Evolutionary conservation across 1,284 basidiomycete species (phyloP).

Genomic region (Pseudozyma pruni): DNA sequence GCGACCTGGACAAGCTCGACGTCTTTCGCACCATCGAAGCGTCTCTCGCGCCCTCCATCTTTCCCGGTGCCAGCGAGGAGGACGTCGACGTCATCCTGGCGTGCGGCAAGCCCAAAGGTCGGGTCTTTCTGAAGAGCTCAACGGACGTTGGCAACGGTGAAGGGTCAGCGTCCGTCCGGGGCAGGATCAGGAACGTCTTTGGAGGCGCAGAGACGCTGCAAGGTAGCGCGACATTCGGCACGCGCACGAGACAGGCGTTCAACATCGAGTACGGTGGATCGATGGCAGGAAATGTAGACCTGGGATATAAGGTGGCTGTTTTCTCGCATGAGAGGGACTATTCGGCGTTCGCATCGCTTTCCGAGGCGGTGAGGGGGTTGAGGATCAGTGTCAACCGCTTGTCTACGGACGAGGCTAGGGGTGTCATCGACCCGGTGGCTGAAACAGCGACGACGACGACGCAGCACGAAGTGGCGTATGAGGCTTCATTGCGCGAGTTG

Average conservation of each 20-base stretch:
- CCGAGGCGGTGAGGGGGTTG: conserved; percentile 76
- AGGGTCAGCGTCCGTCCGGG: conserved; percentile 72
- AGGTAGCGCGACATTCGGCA: conserved; percentile 84
- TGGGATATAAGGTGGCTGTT: conserved; percentile 74
- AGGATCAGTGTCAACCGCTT: conserved; percentile 76
- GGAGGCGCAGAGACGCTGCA: conserved; percentile 91
- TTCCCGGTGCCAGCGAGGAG: conserved; percentile 73
- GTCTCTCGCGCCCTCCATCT: conserved; percentile 76
- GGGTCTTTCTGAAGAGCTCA: conserved; percentile 83
- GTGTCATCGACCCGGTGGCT: conserved; percentile 36
- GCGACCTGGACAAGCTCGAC: conserved; percentile 78
- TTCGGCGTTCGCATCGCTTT: conserved; percentile 77
- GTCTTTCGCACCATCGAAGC: conserved; percentile 80
- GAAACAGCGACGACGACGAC: conserved; percentile 22
- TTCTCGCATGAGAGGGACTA: conserved; percentile 78
- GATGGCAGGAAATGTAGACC: conserved; percentile 71
- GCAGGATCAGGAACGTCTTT: conserved; percentile 76
- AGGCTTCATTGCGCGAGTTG: conserved; percentile 51
- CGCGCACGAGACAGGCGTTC: conserved; percentile 85
- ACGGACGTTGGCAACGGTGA: conserved; percentile 96
- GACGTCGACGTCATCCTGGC: conserved; percentile 88
- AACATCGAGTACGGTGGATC: conserved; percentile 60
- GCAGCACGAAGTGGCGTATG: conserved; percentile 62
- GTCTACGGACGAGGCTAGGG: conserved; percentile 14
- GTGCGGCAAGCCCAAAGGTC: conserved; percentile 77